Evolutionary conservation across 176 grass and related monocot species (phyloP).

Genomic region (Rhipidocladum racemiflorum): DNA sequence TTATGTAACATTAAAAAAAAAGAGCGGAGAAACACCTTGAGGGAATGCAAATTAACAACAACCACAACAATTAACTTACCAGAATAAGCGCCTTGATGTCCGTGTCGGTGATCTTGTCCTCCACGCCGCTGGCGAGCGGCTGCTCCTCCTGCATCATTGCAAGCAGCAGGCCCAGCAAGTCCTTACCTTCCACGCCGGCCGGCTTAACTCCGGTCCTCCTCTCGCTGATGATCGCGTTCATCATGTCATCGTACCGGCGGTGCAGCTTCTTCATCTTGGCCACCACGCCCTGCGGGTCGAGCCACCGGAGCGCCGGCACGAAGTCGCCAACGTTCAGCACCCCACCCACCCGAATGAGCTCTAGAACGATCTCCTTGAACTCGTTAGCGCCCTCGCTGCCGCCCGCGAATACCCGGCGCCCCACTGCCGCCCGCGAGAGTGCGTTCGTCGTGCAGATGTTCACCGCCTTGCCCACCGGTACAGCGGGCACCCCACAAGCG

Average conservation of each 20-base stretch:
- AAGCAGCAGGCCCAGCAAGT: constrained; percentile 43
- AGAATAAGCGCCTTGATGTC: constrained; percentile 68
- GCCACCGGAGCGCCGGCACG: constrained; percentile 48
- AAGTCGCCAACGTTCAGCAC: constrained; percentile 67
- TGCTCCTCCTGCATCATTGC: constrained; percentile 32
- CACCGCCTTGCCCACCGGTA: constrained; percentile 36
- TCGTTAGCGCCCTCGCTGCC: constrained; percentile 31
- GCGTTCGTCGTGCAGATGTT: constrained; percentile 71
- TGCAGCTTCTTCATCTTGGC: constrained; percentile 60
- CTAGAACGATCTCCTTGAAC: constrained; percentile 63
- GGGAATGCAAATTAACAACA: not conserved
- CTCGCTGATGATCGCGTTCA: constrained; percentile 53
- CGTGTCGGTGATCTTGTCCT: constrained; percentile 37
- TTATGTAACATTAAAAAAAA: no score
- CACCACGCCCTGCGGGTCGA: constrained; percentile 57
- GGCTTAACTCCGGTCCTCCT: not conserved
- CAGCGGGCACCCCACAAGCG: not conserved
- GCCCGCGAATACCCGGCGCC: constrained; percentile 47
- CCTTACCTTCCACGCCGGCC: constrained; percentile 1
- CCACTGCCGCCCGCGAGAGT: constrained; percentile 49
- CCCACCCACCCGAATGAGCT: constrained; percentile 54
- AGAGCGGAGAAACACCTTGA: no score
- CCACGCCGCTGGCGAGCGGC: constrained; percentile 1
- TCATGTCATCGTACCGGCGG: constrained; percentile 55
- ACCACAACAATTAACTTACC: constrained; percentile 32